A percentile compares a stretch with the other conserved stretches of the same genome.
These are phyloP conservation scores for Nepenthes mirabilis DNA, from an alignment of 148 eudicot species.

Conservation along the genomic window DNA sequence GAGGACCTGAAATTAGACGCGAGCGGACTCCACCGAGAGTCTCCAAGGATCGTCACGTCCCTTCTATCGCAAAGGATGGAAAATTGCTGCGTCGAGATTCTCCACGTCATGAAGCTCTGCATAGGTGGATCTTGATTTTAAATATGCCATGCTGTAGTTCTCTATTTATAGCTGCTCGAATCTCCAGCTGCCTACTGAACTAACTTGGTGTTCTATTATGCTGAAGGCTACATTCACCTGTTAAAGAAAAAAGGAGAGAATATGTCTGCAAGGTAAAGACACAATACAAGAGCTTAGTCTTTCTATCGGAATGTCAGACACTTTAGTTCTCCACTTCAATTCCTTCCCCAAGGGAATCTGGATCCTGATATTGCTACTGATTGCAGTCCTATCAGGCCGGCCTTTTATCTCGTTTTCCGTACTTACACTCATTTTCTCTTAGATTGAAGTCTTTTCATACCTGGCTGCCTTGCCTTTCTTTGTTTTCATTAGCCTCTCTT, in stretches of 20 bases:
- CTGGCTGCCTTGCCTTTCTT: no score
- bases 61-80: slow-evolving; percentile 50
- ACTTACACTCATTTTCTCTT: neutral
- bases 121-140: slow-evolving; percentile 78
- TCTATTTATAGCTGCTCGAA: slow-evolving; percentile 43
- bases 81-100: slow-evolving; percentile 61
- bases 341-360: slow-evolving; percentile 9
- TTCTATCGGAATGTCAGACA: slow-evolving; percentile 19
- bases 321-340: slow-evolving; percentile 10
- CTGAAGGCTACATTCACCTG: slow-evolving; percentile 99
- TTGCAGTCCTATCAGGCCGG: neutral
- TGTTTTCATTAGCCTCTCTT: no score
- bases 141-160: slow-evolving; percentile 40
- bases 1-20: slow-evolving; percentile 44
- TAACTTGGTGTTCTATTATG: slow-evolving; percentile 83
- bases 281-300: slow-evolving; percentile 32
- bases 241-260: slow-evolving; percentile 89
- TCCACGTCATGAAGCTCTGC: slow-evolving; percentile 68
- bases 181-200: slow-evolving; percentile 47
- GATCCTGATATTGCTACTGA: slow-evolving; percentile 12
- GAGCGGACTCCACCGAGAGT: slow-evolving; percentile 63
- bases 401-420: neutral
- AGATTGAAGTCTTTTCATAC: neutral
- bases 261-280: slow-evolving; percentile 96
- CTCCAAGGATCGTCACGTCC: slow-evolving; percentile 64